Evolutionary conservation across 2,329 filamentous ascomycete genomes (phyloP).

Genomic region (Lecanosticta acicola): DNA sequence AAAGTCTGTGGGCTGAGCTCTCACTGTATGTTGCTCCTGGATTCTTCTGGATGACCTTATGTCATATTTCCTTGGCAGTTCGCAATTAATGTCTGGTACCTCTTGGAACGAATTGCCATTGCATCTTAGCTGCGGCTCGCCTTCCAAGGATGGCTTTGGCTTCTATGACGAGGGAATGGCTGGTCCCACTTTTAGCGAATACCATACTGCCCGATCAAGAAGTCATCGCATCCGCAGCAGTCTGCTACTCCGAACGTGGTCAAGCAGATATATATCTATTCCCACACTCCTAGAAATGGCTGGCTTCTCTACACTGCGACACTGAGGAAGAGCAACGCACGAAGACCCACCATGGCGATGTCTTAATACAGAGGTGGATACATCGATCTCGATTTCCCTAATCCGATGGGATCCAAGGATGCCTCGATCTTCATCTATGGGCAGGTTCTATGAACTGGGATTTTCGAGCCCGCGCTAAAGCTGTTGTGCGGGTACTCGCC

Average conservation of each 20-base stretch:
- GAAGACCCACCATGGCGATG: not conserved
- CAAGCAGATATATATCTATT: not conserved
- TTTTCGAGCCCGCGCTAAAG: too few relatives aligned
- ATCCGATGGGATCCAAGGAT: slow-evolving; percentile 43
- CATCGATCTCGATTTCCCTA: slow-evolving; percentile 50
- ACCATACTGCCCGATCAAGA: not conserved
- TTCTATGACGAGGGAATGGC: too few relatives aligned
- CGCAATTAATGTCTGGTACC: not conserved
- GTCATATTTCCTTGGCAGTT: not conserved
- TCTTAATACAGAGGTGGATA: slow-evolving; percentile 34
- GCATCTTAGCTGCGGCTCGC: too few relatives aligned
- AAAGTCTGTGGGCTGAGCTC: not conserved
- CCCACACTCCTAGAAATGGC: too few relatives aligned
- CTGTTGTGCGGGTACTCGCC: too few relatives aligned
- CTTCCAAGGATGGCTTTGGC: too few relatives aligned
- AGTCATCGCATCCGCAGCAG: not conserved
- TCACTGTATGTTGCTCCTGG: not conserved
- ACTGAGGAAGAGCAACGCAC: not conserved
- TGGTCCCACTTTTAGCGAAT: not conserved
- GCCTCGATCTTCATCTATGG: slow-evolving; percentile 48
- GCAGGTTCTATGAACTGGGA: slow-evolving; percentile 8
- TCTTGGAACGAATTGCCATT: not conserved
- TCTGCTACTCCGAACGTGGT: not conserved
- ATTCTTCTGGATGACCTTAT: not conserved
- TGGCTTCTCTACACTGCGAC: too few relatives aligned